A percentile compares a stretch with the other conserved stretches of the same genome.
Conservation (phyloP, 78 protist genomes). For the Mantamonas sphyraenae region DNA sequence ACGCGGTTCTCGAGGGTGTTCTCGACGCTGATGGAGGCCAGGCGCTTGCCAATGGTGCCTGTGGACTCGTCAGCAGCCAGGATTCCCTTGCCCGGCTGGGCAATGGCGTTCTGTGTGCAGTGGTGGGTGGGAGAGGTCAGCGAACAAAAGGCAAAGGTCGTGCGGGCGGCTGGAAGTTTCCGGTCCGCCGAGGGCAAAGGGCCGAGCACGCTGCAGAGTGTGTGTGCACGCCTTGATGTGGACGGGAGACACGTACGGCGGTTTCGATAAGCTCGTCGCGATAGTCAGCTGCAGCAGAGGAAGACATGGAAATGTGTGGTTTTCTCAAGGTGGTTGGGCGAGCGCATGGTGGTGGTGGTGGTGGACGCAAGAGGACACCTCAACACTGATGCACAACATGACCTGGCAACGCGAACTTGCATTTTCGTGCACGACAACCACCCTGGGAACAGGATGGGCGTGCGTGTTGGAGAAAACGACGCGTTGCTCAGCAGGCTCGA, state of each 20-base stretch:
- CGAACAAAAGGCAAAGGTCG: neutral
- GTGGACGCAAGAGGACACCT: too few relatives aligned
- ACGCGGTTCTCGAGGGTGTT: slow-evolving; percentile 84
- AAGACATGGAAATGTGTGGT: too few relatives aligned
- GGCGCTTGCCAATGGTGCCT: slow-evolving; percentile 84
- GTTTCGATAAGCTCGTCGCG: slow-evolving; percentile 21
- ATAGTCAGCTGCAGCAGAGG: neutral
- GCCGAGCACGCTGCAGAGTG: too few relatives aligned
- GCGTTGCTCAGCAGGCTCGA: too few relatives aligned
- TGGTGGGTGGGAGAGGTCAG: too few relatives aligned
- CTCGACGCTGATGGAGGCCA: slow-evolving; percentile 69
- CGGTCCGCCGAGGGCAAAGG: neutral
- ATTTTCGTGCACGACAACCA: too few relatives aligned
- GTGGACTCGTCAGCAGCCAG: slow-evolving; percentile 89
- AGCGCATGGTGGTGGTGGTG: too few relatives aligned
- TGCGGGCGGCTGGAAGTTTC: neutral
- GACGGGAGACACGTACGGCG: neutral
- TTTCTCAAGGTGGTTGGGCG: too few relatives aligned
- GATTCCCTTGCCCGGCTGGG: slow-evolving; percentile 83
- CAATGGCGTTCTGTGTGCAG: slow-evolving; percentile 18
- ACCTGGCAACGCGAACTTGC: too few relatives aligned
- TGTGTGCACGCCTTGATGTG: neutral
- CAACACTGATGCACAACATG: too few relatives aligned
- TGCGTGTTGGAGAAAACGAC: too few relatives aligned
- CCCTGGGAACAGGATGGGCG: too few relatives aligned